phyloP scores from a whole-genome alignment of 768 basidiomycete genomes.

The Cystobasidium tubakii region DNA sequence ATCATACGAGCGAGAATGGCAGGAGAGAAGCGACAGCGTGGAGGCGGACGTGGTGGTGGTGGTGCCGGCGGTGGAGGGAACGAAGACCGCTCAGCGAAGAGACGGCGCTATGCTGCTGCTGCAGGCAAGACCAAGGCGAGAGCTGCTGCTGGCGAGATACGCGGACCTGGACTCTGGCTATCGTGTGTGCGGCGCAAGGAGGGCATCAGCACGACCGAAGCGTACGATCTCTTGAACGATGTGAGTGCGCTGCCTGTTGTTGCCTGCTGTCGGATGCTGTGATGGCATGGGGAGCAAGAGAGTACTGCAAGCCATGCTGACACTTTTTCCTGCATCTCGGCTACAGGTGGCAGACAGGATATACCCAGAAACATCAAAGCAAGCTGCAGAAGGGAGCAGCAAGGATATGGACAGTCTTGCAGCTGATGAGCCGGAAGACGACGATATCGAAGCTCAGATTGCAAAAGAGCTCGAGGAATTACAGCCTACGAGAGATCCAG shows the following conservation, averaged over 20 bases:
- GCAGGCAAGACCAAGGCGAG: background rate
- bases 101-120: conserved; percentile 4
- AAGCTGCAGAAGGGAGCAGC: background rate
- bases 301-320: too few relatives aligned
- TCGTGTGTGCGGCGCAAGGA: conserved; percentile 12
- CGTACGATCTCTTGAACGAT: conserved; percentile 13
- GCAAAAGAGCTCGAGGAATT: conserved; percentile 36
- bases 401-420: background rate
- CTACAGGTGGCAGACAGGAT: conserved; percentile 15
- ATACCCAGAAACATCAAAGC: conserved; percentile 19
- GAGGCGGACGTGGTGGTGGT: background rate
- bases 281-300: background rate
- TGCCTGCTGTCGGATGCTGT: too few relatives aligned
- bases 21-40: background rate
- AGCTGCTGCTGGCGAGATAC: conserved; percentile 9
- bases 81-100: background rate
- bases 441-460: conserved; percentile 29
- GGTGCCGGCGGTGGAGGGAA: too few relatives aligned
- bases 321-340: too few relatives aligned
- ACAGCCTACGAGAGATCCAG: background rate
- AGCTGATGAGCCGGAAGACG: background rate
- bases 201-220: background rate
- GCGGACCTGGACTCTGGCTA: conserved; percentile 12
- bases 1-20: too few relatives aligned
- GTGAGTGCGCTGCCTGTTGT: conserved; percentile 2